Conservation (phyloP, 495 filamentous ascomycete genomes). For the Hyaloscypha variabilis region DNA sequence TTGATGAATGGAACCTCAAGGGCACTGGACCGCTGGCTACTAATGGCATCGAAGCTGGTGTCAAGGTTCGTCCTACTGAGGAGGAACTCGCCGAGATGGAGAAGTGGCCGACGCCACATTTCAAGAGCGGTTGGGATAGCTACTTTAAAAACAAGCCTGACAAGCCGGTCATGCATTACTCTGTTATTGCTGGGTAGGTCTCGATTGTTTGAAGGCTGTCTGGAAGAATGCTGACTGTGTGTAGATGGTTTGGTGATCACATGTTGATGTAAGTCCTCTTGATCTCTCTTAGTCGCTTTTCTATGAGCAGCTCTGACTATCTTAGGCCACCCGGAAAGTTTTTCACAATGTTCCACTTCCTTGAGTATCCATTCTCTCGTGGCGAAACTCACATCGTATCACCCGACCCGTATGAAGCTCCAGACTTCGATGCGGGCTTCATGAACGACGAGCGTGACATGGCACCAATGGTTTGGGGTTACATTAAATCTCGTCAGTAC, state of each 20-base stretch:
- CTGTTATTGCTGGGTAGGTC: conserved; percentile 60
- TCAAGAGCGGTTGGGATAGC: conserved; percentile 70
- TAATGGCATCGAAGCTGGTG: conserved; percentile 83
- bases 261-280: conserved; percentile 49
- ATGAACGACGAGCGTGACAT: conserved; percentile 87
- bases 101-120: conserved; percentile 66
- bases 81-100: conserved; percentile 70
- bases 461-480: conserved; percentile 83
- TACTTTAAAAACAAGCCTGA: conserved; percentile 87
- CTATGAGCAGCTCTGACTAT: conserved; percentile 1
- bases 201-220: background rate
- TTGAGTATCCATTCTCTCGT: conserved; percentile 82
- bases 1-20: conserved; percentile 76
- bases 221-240: conserved; percentile 11
- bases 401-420: conserved; percentile 69
- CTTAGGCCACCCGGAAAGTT: conserved; percentile 70
- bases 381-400: conserved; percentile 73
- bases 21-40: conserved; percentile 81
- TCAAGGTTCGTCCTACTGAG: conserved; percentile 75
- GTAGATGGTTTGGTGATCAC: conserved; percentile 64
- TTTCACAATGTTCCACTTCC: conserved; percentile 88
- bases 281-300: background rate
- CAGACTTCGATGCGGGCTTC: conserved; percentile 83
- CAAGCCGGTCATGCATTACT: conserved; percentile 86
- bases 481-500: conserved; percentile 71